Base-by-base conservation (phyloP, 768 basidiomycete genomes). In the Mycena venus region DNA sequence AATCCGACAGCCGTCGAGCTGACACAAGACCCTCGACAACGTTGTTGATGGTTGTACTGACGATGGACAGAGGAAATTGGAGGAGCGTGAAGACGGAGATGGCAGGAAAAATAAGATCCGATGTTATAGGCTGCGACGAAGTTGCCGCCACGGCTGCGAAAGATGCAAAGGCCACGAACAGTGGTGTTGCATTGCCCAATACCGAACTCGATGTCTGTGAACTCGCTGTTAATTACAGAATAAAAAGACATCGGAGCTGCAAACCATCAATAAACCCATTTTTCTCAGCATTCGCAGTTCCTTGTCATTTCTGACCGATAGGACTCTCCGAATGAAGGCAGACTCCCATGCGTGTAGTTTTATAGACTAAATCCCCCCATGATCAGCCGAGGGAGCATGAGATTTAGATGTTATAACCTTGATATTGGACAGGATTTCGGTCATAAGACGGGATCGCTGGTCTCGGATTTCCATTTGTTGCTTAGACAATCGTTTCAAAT, bases 391-490 rank as follows among this genome's bases (percentile, higher is more conserved):
- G n/a, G n/a, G n/a, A n/a, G n/a, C n/a, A n/a, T n/a, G n/a, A n/a
- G n/a, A n/a, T 27, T 25, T 25, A n/a, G 96, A 84, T 80, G 96
- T 96, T 81, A 97, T 95, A 75, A 29, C 34, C 93, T 96, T 80
- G 79, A 99, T 98, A 80, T 98, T 99, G 70, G 91, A 89, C 7
- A 99, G 85, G 23, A 99, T 86, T 84, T 99, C 97, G 76, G 91
- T 96, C 97, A 99, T 98, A 53, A 97, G 84, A 49, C 93, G 86
- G 10, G 95, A 96, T 36, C 95, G 89, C 77, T 90, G 88, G 79
- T 97, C 97, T 72, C 96, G 90, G 82, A 94, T 96, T 83, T 96
- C 96, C 98, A 99, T 99, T 82, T 99, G 96, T 77, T 91, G 79
- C 75, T 94, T 90, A 79, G 98, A 96, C 87, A 98, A 91, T 44